These are phyloP conservation scores for Truncatella angustata DNA, from an alignment of 2,329 filamentous ascomycete genomes.

Conservation along the genomic window DNA sequence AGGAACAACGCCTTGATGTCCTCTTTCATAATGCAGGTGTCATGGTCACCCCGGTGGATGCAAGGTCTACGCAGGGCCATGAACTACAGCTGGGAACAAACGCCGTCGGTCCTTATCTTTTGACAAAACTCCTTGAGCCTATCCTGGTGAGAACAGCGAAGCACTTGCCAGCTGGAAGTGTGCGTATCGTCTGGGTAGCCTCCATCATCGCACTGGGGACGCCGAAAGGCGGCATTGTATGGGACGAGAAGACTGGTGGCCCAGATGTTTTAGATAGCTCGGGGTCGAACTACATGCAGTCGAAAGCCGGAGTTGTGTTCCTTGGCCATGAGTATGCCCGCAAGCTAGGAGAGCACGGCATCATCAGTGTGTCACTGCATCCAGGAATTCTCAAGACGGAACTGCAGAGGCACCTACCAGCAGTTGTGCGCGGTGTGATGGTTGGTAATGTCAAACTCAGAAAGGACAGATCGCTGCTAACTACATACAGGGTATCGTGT, in stretches of 20 bases:
- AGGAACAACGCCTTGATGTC: slow-evolving; percentile 14
- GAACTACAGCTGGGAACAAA: slow-evolving; percentile 9
- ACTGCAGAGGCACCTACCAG: slow-evolving; percentile 13
- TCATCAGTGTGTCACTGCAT: slow-evolving; percentile 12
- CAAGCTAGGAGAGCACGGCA: slow-evolving; percentile 3
- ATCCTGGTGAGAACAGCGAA: not conserved
- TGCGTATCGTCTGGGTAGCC: slow-evolving; percentile 5
- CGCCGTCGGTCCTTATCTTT: slow-evolving; percentile 2
- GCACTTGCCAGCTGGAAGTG: not conserved
- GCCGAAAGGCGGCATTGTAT: not conserved
- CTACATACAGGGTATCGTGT: slow-evolving; percentile 15
- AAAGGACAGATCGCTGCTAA: not conserved
- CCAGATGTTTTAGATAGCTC: not conserved
- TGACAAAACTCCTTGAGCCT: slow-evolving; percentile 6
- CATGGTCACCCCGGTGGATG: not conserved
- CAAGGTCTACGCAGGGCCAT: slow-evolving; percentile 6
- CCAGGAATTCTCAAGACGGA: slow-evolving; percentile 15
- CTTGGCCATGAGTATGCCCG: slow-evolving; percentile 1
- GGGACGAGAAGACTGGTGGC: not conserved
- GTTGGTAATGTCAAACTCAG: not conserved
- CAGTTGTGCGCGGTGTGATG: slow-evolving; percentile 6
- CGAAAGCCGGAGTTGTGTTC: slow-evolving; percentile 1
- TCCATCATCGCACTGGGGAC: slow-evolving; percentile 4
- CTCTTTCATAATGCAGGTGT: slow-evolving; percentile 18
- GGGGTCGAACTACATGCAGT: slow-evolving; percentile 4